Percentiles rank a stretch among this genome's conserved stretches.
These are phyloP conservation scores for Lyophyllum shimeji DNA, from an alignment of 768 basidiomycete species.

Conservation along the genomic window DNA sequence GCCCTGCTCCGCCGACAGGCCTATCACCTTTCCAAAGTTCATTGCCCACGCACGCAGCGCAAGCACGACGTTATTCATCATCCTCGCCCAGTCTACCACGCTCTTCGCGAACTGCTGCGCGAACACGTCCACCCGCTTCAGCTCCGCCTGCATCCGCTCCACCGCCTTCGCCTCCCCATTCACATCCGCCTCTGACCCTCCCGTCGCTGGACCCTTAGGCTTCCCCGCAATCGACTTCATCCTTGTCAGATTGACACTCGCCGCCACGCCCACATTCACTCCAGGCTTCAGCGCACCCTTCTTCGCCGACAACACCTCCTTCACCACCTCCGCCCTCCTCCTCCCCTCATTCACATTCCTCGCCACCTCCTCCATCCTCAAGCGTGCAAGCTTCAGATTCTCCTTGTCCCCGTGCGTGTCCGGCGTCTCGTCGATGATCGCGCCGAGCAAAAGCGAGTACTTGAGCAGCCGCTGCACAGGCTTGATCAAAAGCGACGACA, in stretches of 20 bases:
- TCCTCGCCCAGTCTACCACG: slow-evolving; percentile 62
- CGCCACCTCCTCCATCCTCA: slow-evolving; percentile 70
- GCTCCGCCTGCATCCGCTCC: slow-evolving; percentile 51
- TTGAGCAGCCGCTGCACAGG: slow-evolving; percentile 96
- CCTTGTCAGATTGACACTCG: slow-evolving; percentile 55
- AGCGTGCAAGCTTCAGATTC: slow-evolving; percentile 50
- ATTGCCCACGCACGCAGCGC: slow-evolving; percentile 61
- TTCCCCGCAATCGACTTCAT: slow-evolving; percentile 50
- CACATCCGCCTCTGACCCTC: slow-evolving; percentile 16
- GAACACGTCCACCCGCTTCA: slow-evolving; percentile 57
- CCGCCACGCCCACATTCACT: slow-evolving; percentile 45
- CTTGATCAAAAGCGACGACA: slow-evolving; percentile 93
- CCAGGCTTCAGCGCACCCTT: slow-evolving; percentile 29
- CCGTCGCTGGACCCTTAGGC: slow-evolving; percentile 19
- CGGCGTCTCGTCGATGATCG: slow-evolving; percentile 76
- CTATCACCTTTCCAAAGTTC: slow-evolving; percentile 67
- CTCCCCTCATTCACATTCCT: slow-evolving; percentile 77
- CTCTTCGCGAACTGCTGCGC: slow-evolving; percentile 61
- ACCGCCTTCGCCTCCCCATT: slow-evolving; percentile 52
- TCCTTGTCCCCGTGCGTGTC: slow-evolving; percentile 66
- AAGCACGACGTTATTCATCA: slow-evolving; percentile 47
- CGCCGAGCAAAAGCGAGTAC: slow-evolving; percentile 81
- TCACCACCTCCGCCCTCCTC: slow-evolving; percentile 75
- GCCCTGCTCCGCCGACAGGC: slow-evolving; percentile 44
- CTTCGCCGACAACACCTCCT: slow-evolving; percentile 60